phyloP scores from a whole-genome alignment of 1,139 yeast genomes.

The Yamadazyma mexicana region DNA sequence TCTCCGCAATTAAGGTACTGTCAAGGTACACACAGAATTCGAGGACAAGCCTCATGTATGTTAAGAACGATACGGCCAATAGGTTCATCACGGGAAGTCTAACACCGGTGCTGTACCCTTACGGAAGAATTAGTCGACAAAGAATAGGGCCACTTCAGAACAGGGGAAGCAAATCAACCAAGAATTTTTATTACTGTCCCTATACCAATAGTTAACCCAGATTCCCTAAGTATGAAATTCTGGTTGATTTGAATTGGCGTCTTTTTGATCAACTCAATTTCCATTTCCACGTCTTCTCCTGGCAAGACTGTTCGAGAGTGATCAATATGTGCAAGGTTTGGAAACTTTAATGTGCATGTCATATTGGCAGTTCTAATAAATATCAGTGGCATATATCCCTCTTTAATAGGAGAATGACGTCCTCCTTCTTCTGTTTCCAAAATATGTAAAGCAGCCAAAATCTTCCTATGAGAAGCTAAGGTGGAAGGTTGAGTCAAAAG shows the following conservation, averaged over 20 bases:
- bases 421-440: slow-evolving; percentile 99
- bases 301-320: slow-evolving; percentile 93
- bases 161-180: too few species aligned
- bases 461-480: slow-evolving; percentile 89
- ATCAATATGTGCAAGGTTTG: slow-evolving; percentile 77
- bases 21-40: too few species aligned
- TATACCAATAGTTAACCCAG: slow-evolving; percentile 98
- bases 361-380: slow-evolving; percentile 96
- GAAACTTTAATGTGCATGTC: slow-evolving; percentile 88
- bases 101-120: too few species aligned
- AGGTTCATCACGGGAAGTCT: too few species aligned
- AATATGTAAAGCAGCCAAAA: slow-evolving; percentile 90
- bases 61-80: too few species aligned
- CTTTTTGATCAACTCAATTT: slow-evolving; percentile 85
- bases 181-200: slow-evolving; percentile 94
- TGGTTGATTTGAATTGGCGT: slow-evolving; percentile 95
- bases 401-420: slow-evolving; percentile 96
- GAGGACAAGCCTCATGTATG: too few species aligned
- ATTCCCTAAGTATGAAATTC: slow-evolving; percentile 99
- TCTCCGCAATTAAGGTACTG: too few species aligned
- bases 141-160: too few species aligned
- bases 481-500: slow-evolving; percentile 92
- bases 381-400: slow-evolving; percentile 97
- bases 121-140: too few species aligned
- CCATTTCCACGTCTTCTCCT: slow-evolving; percentile 98